Evolutionary conservation across 306 rosid genomes (phyloP).

Genomic region (Biancaea sappan): DNA sequence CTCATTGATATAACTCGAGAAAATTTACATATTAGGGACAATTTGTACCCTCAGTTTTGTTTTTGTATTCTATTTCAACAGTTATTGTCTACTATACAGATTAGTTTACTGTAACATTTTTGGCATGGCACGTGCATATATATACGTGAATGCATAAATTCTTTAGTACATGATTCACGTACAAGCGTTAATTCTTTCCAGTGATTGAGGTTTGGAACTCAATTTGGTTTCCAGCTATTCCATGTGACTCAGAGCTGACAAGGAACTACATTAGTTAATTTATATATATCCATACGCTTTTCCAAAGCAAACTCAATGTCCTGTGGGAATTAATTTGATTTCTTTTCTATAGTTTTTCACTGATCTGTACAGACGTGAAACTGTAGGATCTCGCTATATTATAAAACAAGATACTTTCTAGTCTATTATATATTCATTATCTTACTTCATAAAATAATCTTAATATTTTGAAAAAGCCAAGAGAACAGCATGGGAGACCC

Average conservation of each 20-base stretch:
- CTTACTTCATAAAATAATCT: too few relatives aligned
- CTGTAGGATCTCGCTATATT: too few relatives aligned
- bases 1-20: neutral
- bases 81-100: neutral
- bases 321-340: neutral
- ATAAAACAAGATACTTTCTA: too few relatives aligned
- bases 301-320: neutral
- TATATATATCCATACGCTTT: neutral
- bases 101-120: neutral
- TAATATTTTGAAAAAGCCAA: too few relatives aligned
- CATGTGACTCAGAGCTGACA: constrained; percentile 32
- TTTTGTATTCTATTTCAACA: neutral
- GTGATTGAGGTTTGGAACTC: neutral
- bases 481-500: too few relatives aligned
- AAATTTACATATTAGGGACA: neutral
- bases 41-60: too few relatives aligned
- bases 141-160: too few relatives aligned
- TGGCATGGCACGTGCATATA: neutral
- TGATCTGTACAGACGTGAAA: too few relatives aligned
- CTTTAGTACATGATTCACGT: neutral
- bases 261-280: neutral
- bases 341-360: neutral
- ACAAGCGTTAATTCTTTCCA: neutral
- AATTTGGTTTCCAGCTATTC: neutral
- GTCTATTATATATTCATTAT: too few relatives aligned